Conservation (phyloP, 495 filamentous ascomycete species). For the Xylaria telfairii region DNA sequence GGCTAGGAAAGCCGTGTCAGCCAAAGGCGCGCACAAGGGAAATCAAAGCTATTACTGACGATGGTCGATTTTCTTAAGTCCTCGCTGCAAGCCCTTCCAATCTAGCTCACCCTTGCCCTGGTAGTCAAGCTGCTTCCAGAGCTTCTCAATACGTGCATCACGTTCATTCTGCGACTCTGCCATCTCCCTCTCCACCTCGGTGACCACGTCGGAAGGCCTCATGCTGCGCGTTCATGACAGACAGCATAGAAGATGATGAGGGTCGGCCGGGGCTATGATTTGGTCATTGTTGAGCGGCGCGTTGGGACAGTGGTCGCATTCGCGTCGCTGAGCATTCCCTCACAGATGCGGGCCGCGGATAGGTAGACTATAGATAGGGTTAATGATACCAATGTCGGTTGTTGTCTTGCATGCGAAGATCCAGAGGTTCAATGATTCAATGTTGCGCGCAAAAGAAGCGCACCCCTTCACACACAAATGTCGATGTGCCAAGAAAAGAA, state of each 20-base stretch:
- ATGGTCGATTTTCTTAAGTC: slow-evolving; percentile 88
- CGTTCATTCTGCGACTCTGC: slow-evolving; percentile 72
- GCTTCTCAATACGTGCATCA: slow-evolving; percentile 75
- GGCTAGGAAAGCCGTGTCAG: slow-evolving; percentile 59
- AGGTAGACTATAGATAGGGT: neutral
- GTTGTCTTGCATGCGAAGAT: slow-evolving; percentile 23
- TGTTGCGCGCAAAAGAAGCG: slow-evolving; percentile 38
- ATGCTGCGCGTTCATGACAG: slow-evolving; percentile 48
- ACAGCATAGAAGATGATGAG: slow-evolving; percentile 30
- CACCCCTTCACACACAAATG: slow-evolving; percentile 15
- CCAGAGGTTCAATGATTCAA: slow-evolving; percentile 19
- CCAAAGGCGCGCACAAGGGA: slow-evolving; percentile 18
- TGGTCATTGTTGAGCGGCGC: slow-evolving; percentile 40
- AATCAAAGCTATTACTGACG: slow-evolving; percentile 62
- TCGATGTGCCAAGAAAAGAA: slow-evolving; percentile 21
- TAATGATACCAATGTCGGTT: slow-evolving; percentile 19
- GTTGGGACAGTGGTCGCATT: slow-evolving; percentile 15
- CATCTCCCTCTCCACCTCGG: slow-evolving; percentile 51
- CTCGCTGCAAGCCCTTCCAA: slow-evolving; percentile 79
- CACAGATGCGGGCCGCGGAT: neutral
- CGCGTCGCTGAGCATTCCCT: slow-evolving; percentile 32
- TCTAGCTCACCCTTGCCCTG: slow-evolving; percentile 79
- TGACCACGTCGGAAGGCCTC: slow-evolving; percentile 51
- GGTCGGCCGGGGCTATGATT: slow-evolving; percentile 37
- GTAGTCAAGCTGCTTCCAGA: slow-evolving; percentile 83